Evolutionary conservation across 805 yeast species (phyloP), one percentile per base, ranked within the genome.

Genomic region (Schizosaccharomyces pombe): DNA sequence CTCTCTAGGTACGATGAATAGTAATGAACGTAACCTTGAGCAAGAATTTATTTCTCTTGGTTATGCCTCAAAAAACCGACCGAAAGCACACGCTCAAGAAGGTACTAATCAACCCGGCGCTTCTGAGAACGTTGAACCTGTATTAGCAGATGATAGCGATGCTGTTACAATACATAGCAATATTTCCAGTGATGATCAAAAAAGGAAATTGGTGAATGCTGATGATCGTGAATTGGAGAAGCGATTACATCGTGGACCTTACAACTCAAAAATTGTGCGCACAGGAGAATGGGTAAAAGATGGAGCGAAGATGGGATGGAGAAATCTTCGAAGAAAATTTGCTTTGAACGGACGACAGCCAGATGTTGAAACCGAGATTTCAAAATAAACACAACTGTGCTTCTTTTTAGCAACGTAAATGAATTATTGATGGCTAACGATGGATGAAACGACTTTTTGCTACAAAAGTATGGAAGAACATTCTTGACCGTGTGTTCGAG

Each of bases 341-440:
- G n/a, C 34, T 26, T 19, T 49, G 6, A 14, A 24, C 19, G 53
- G 39, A 8, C 34, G 33, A 19, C 19, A 49, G 53, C 53, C 53
- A 2, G 53, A 49, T 49, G 53, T 49, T 2, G 53, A 49, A 24
- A 49, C 53, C 6, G 53, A 49, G 24, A 49, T 49, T 14, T 12
- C 28, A 29, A 28, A 19, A 26, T 43, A 43, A 43, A 22, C 8
- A 14, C 12, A 9, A 14, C 37, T 32, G 14, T 14, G 37, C 37
- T 32, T n/a, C n/a, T n/a, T n/a, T n/a, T n/a, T n/a, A n/a, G n/a
- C n/a, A n/a, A n/a, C n/a, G n/a, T n/a, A n/a, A n/a, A n/a, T n/a
- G n/a, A n/a, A n/a, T n/a, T n/a, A n/a, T n/a, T n/a, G n/a, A n/a
- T n/a, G n/a, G n/a, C n/a, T n/a, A n/a, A n/a, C n/a, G n/a, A n/a